Evolutionary conservation across 371 early-diverging fungal genomes (phyloP), one percentile per base, ranked within the genome.

Genomic region (Mucor mucedo): DNA sequence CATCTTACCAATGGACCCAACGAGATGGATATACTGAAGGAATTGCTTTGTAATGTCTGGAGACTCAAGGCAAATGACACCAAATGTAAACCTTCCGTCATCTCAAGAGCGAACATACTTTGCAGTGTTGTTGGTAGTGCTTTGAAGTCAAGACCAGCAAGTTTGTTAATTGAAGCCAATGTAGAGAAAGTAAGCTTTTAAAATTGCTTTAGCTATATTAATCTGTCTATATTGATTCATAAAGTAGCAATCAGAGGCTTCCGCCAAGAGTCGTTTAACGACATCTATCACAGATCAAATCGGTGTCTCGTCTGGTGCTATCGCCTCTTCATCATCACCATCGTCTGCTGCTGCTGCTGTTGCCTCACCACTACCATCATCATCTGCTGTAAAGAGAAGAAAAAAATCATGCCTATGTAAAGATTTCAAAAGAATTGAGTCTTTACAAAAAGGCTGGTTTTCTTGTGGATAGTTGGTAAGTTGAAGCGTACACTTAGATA

Each of bases 381-480:
- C 50, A 49, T 49, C 50, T 35, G 33, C 58, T 58, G 58, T 48
- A 32, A 48, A 48, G 32, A 58, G 38, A 47, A 58, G 58, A 58
- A 58, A 13, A 38, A 58, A 48, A 48, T 58, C 21, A 58, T 58
- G 48, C 58, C 48, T 27, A n/a, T n/a, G n/a, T n/a, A 48, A 56
- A 56, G 57, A 44, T 14, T 56, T 56, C 44, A 56, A 56, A 56
- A 45, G 57, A 40, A 35, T 55, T 55, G 55, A 55, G 55, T 55
- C 40, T 33, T 55, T 55, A 55, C 55, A 55, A 55, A 55, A 30
- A 55, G 40, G 55, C 55, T 5, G 55, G 8, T 55, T 55, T 55
- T 40, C 55, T 58, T 58, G 58, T 58, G 33, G 58, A 58, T 58
- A 58, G 58, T 58, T 58, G 58, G 58, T 58, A 58, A 47, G 58